These are phyloP conservation scores for Aspergillus steynii DNA, from an alignment of 495 filamentous ascomycete genomes.

Conservation along the genomic window DNA sequence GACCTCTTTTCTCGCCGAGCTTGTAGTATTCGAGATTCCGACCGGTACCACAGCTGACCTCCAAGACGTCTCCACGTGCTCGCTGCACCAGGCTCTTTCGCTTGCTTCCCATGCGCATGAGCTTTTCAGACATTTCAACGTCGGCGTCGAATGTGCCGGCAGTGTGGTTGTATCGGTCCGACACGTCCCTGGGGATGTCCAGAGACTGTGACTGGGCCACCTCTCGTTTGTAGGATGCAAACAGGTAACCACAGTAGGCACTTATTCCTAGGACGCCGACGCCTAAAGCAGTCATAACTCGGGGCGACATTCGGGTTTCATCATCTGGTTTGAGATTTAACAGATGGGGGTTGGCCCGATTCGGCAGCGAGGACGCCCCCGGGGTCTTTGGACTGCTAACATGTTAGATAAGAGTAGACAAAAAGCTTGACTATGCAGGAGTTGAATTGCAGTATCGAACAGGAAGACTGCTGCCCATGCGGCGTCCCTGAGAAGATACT, in stretches of 20 bases:
- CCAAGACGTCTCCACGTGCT: conserved; percentile 79
- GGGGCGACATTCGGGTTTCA: conserved; percentile 32
- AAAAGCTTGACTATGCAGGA: background rate
- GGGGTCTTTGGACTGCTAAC: conserved; percentile 7
- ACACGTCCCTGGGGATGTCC: conserved; percentile 49
- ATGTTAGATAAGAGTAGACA: background rate
- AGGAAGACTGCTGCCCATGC: background rate
- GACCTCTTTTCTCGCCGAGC: conserved; percentile 63
- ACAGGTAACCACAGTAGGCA: conserved; percentile 55
- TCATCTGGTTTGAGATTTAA: conserved; percentile 16
- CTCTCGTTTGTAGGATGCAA: conserved; percentile 44
- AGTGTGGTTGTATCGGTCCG: conserved; percentile 56
- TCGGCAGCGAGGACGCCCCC: conserved; percentile 14
- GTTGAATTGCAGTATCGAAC: background rate
- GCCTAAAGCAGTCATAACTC: conserved; percentile 41
- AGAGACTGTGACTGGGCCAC: conserved; percentile 38
- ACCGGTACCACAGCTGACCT: conserved; percentile 90
- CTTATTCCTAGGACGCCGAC: conserved; percentile 48
- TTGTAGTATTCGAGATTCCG: conserved; percentile 79
- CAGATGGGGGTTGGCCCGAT: conserved; percentile 26
- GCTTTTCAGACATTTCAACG: conserved; percentile 64
- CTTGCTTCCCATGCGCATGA: conserved; percentile 62
- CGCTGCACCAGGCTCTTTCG: conserved; percentile 59
- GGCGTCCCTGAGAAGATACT: background rate
- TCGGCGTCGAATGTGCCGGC: conserved; percentile 62